phyloP scores from a whole-genome alignment of 2,329 filamentous ascomycete species.

The Xylariaceae sp. region DNA sequence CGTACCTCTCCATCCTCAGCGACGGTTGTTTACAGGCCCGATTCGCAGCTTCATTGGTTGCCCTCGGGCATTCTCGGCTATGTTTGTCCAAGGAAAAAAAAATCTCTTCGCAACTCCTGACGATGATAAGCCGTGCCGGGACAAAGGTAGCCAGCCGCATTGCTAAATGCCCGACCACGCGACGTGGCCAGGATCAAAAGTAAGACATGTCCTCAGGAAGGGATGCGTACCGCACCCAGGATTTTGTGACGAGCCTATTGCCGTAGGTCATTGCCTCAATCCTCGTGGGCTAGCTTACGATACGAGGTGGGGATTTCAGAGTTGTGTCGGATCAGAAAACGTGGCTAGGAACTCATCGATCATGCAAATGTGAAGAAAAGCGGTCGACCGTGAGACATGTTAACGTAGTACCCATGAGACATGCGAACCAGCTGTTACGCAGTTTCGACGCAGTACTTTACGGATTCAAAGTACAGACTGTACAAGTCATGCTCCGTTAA shows the following conservation, averaged over 20 bases:
- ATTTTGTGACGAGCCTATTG: neutral
- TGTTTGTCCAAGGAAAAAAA: neutral
- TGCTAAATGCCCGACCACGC: neutral
- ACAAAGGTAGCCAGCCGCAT: slow-evolving; percentile 5
- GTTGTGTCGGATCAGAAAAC: neutral
- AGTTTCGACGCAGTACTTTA: neutral
- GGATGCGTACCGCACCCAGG: neutral
- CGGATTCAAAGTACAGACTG: neutral
- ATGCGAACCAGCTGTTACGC: neutral
- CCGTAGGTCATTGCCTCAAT: neutral
- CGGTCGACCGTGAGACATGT: slow-evolving; percentile 15
- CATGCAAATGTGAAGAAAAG: slow-evolving; percentile 7
- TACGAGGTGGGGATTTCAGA: neutral
- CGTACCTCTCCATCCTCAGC: slow-evolving; percentile 17
- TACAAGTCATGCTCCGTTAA: too few relatives aligned
- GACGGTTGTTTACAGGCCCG: slow-evolving; percentile 17
- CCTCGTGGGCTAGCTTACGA: neutral
- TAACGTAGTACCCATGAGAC: neutral
- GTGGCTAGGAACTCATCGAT: slow-evolving; percentile 6
- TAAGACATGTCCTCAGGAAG: slow-evolving; percentile 1
- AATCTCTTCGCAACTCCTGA: neutral
- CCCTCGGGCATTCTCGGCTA: slow-evolving; percentile 9
- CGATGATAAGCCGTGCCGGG: slow-evolving; percentile 4
- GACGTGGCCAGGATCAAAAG: neutral
- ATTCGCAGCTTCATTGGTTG: slow-evolving; percentile 16